phyloP scores from a whole-genome alignment of 164 flowering plant genomes.

The grape (Vitis vinifera) region DNA sequence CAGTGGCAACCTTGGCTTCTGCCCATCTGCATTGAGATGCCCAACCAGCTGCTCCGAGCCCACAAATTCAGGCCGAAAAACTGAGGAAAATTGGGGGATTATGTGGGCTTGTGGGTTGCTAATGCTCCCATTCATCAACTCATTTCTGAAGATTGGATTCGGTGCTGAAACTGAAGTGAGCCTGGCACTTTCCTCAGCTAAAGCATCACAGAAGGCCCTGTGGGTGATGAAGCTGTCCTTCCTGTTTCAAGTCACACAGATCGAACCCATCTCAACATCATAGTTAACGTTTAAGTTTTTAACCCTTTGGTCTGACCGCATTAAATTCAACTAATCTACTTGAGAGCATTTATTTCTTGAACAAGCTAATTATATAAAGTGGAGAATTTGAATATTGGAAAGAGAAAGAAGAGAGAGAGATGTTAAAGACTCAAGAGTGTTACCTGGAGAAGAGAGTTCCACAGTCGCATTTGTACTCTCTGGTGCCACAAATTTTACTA shows the following conservation, averaged over 20 bases:
- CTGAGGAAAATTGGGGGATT: conserved; percentile 14
- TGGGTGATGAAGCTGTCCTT: conserved; percentile 83
- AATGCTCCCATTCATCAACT: conserved; percentile 4
- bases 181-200: conserved; percentile 58
- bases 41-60: background rate
- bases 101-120: conserved; percentile 14
- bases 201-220: conserved; percentile 72
- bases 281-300: no score
- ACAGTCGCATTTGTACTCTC: conserved; percentile 79
- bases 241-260: conserved; percentile 33
- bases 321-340: conserved; percentile 15
- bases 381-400: background rate
- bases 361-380: conserved; percentile 9
- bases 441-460: conserved; percentile 84
- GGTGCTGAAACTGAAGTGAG: conserved; percentile 24
- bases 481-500: conserved; percentile 67
- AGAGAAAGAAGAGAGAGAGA: background rate
- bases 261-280: background rate
- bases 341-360: conserved; percentile 21
- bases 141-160: conserved; percentile 21
- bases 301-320: background rate
- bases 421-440: background rate
- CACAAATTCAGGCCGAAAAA: conserved; percentile 15
- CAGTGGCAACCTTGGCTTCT: conserved; percentile 40
- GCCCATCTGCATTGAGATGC: conserved; percentile 14